Base-by-base conservation (phyloP, 176 grass and related monocot genomes). In the Musa acuminata region DNA sequence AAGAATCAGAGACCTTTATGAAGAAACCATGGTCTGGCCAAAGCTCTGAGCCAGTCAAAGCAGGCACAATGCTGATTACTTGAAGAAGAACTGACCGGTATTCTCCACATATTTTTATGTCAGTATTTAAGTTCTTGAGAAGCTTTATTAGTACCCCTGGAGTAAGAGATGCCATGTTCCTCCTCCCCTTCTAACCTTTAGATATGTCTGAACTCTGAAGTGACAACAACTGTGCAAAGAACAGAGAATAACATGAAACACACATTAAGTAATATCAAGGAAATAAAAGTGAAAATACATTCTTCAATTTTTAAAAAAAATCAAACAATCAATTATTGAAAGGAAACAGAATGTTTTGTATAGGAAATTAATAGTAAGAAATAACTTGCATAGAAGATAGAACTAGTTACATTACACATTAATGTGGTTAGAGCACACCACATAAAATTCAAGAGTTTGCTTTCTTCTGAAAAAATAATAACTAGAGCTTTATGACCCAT, bases 21-120 rank as follows among this genome's bases (percentile, higher is more conserved):
- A 99, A 99, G 88, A 99, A 99, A n/a, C 95, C 95, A 80, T 99
- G 91, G 64, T 99, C 84, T 17, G 95, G 95, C 82, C 82, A 99
- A 51, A 99, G 81, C 69, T 99, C 95, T 53, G 86, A 99, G 21
- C 95, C 95, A 80, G 88, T 89, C 69, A 99, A 82, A 69, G 91
- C 96, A 55, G 96, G 96, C 29, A 99, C 91, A 71, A 99, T 99
- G 79, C 96, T 87, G 83, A 99, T 89, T 72, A 99, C 91, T 99
- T 99, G 96, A 52, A 99, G 86, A 84, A 99, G 96, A 77, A 99
- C 87, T 59, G 96, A 99, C 26, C 96, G 82, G 59, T 99, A 66
- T 76, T 95, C 96, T 77, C 96, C 96, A 63, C 90, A 94, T 52
- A 99, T 87, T 89, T 91, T 99, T 25, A 91, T 82, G 77, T 99